A percentile compares a stretch with the other conserved stretches of the same genome.
phyloP scores from a whole-genome alignment of 2,329 filamentous ascomycete species.

The Ophiostoma perfectum region DNA sequence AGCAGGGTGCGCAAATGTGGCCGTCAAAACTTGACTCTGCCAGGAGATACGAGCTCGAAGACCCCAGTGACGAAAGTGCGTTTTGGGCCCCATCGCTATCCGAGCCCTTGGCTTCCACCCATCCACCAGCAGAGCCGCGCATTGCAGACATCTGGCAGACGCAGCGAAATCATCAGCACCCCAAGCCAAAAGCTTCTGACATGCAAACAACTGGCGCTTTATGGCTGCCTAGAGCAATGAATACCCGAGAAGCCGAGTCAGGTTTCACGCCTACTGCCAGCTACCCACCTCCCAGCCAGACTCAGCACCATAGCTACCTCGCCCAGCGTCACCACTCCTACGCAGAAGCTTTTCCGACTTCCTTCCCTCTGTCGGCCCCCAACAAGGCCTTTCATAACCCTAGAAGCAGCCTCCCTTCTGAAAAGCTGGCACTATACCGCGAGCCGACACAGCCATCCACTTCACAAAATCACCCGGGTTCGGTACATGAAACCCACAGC shows the following conservation, averaged over 20 bases:
- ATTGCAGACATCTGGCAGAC: background rate
- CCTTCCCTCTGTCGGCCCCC: background rate
- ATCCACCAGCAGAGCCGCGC: background rate
- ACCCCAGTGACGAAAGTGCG: background rate
- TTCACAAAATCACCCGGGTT: background rate
- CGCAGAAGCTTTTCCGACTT: background rate
- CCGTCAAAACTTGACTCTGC: background rate
- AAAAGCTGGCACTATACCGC: background rate
- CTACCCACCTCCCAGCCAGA: too few species aligned
- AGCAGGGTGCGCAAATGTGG: background rate
- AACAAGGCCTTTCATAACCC: background rate
- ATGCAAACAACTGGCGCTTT: background rate
- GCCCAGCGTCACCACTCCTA: background rate
- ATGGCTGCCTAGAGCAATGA: background rate
- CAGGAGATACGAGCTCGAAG: background rate
- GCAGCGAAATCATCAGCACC: background rate
- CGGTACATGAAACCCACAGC: background rate
- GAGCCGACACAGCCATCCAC: background rate
- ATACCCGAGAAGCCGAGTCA: background rate
- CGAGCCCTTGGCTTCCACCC: background rate
- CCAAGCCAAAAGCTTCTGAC: background rate
- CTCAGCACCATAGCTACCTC: background rate
- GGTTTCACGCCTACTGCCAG: too few species aligned
- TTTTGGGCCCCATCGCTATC: constrained; percentile 5
- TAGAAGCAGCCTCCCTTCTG: background rate